A percentile compares a stretch with the other conserved stretches of the same genome.
Evolutionary conservation across 176 grass and related monocot genomes (phyloP).

Genomic region (Sorghum bicolor): DNA sequence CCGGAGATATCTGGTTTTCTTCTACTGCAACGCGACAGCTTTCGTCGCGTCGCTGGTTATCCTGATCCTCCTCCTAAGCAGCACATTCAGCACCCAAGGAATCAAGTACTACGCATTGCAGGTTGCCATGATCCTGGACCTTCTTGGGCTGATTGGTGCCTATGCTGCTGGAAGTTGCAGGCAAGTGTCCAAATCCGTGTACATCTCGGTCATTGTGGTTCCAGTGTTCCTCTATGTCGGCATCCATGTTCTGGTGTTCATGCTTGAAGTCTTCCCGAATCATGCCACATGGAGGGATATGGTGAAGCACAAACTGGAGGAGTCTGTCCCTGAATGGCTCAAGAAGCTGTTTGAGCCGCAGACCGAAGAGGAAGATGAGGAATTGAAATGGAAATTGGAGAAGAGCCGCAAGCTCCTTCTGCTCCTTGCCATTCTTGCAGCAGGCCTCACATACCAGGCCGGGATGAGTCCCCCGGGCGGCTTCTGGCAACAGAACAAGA

Average conservation of each 20-base stretch:
- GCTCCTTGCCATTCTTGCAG: background rate
- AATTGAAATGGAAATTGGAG: too few relatives aligned
- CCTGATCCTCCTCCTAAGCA: conserved; percentile 54
- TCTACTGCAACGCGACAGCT: conserved; percentile 49
- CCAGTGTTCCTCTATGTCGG: conserved; percentile 36
- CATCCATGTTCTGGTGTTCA: conserved; percentile 32
- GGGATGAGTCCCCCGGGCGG: conserved; percentile 43
- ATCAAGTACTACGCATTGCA: conserved; percentile 47
- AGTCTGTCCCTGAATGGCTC: too few relatives aligned
- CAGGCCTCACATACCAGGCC: conserved; percentile 43
- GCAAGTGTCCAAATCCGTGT: conserved; percentile 31
- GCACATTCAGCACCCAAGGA: conserved; percentile 21
- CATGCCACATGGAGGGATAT: too few relatives aligned
- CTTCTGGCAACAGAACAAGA: conserved; percentile 36
- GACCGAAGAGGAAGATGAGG: too few relatives aligned
- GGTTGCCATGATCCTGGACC: conserved; percentile 42
- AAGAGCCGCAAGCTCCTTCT: too few relatives aligned
- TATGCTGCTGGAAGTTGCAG: conserved; percentile 43
- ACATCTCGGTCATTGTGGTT: conserved; percentile 33
- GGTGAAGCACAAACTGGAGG: too few relatives aligned
- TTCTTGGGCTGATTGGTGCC: conserved; percentile 49
- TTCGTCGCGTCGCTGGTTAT: conserved; percentile 38
- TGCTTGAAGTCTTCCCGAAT: conserved; percentile 8
- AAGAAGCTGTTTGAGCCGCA: too few relatives aligned
- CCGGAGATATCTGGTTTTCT: conserved; percentile 38